Evolutionary conservation across 768 basidiomycete genomes (phyloP), one percentile per base, ranked within the genome.

Genomic region (Tulasnella sp.): DNA sequence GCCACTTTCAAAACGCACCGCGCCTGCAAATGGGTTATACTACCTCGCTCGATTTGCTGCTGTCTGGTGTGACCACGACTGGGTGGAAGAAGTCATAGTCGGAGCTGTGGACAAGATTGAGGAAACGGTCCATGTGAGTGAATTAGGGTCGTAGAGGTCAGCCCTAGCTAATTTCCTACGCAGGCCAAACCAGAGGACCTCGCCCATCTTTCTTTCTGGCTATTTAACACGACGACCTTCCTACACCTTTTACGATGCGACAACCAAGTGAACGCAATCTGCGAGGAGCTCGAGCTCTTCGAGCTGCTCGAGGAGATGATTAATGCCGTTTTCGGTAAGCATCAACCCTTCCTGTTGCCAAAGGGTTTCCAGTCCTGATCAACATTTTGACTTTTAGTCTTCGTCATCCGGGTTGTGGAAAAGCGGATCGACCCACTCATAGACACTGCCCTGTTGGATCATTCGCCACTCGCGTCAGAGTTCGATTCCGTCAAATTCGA

Each of bases 41-140:
- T 89, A 98, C 85, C 88, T 96, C 74, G 91, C 95, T 16, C 90
- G 96, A 69, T 99, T 97, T 84, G 98, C 98, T n/a, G 92, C 91
- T 80, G 85, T 94, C 39, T 91, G 89, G n/a, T 95, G 95, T 82
- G 95, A 96, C 83, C 90, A 93, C 80, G 90, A 90, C 0, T 96
- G 97, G 93, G 86, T 98, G 35, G 96, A 97, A 83, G 96, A 98
- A 83, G 87, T 99, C 37, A 89, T 99, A 75, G 90, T 96, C 48
- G 93, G 93, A 23, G 94, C 94, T 0, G 93, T 96, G 26, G 95
- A 98, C 83, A 88, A 91, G 51, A 96, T 99, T 44, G 98, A 99
- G 84, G 92, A 94, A 72, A 90, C 90, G 13, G 92, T 98, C 79
- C 96, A 96, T 82, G 98, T 97, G 83, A 86, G 96, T 87, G 32